Base-by-base conservation (phyloP, 2,329 filamentous ascomycete genomes). In the Colletotrichum sp. region DNA sequence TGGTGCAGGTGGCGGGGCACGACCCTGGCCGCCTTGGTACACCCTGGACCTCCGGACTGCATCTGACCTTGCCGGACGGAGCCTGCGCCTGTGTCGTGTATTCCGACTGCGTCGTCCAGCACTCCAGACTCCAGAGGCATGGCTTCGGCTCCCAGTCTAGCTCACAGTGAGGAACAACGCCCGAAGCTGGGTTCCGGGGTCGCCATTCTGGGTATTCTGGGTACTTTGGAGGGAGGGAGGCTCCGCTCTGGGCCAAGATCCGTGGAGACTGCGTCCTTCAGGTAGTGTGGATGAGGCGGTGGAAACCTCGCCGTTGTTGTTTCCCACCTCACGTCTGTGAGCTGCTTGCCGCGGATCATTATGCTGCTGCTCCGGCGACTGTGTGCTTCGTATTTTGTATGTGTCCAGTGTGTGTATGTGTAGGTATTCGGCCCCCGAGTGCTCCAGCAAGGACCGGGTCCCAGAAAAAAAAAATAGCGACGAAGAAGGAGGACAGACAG, bases 11-110 rank as follows among this genome's bases (percentile, higher is more conserved):
- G 13, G 57, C 68, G 68, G 68, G 68, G 57, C 68, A 24, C 68
- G 68, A 70, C 26, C 59, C 36, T 63, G 26, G 57, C n/a, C 32
- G 52, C 30, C 32, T 39, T 13, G 66, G 49, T 59, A 24, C 49
- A 59, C 55, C 55, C 68, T 63, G 68, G 57, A 70, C 68, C 68
- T 70, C 68, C 68, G 68, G 55, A 28, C 26, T 70, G 68, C 68
- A 70, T 63, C 36, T 70, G 55, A 32, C 55, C 57, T 49, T 70
- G 67, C 67, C 44, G 65, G n/a, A 68, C 39, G 39, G 44, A 57
- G 32, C 59, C 30, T 63, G 26, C 59, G 28, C 44, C 44, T 52
- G 44, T 52, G n/a, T 52, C 44, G 44, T 52, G 44, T 52, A 52
- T 52, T 52, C 44, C n/a, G 44, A 52, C 44, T 52, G 44, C 10